Conservation (phyloP, 192 early-diverging fungal species). For the Coemansia sp. region DNA sequence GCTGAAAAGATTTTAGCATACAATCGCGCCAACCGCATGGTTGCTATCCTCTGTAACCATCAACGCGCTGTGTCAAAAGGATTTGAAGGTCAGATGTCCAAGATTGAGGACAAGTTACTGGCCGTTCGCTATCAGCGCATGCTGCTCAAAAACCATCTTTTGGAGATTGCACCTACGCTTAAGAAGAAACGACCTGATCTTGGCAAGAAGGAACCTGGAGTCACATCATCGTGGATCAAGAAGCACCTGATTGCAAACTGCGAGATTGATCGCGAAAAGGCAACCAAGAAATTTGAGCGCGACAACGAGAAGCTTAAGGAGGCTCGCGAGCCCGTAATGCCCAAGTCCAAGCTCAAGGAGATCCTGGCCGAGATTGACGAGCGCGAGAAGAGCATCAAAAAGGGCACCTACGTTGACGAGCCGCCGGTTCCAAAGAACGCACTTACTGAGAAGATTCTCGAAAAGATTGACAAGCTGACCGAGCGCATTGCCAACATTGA, state of each 20-base stretch:
- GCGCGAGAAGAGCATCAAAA: constrained; percentile 47
- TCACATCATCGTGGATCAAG: constrained; percentile 78
- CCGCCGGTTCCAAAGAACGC: constrained; percentile 37
- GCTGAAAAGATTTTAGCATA: constrained; percentile 89
- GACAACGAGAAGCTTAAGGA: constrained; percentile 79
- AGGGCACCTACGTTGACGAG: constrained; percentile 29
- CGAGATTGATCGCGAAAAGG: constrained; percentile 73
- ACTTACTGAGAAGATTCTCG: constrained; percentile 67
- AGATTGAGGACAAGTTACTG: constrained; percentile 82
- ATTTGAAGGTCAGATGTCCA: constrained; percentile 71
- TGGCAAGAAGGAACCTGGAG: constrained; percentile 64
- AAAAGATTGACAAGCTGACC: constrained; percentile 65
- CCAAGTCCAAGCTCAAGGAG: constrained; percentile 57
- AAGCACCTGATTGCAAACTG: constrained; percentile 57
- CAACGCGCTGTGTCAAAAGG: constrained; percentile 84
- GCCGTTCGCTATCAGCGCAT: constrained; percentile 84
- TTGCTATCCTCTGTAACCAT: constrained; percentile 98
- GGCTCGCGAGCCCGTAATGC: constrained; percentile 55
- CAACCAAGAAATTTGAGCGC: constrained; percentile 63
- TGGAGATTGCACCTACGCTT: constrained; percentile 69
- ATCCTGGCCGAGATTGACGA: constrained; percentile 33
- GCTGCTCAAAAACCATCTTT: constrained; percentile 65
- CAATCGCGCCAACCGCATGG: constrained; percentile 92
- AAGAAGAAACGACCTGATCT: constrained; percentile 76
- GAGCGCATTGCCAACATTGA: constrained; percentile 73